A percentile compares a stretch with the other conserved stretches of the same genome.
Conservation (phyloP, 1,284 basidiomycete species). For the Mycosarcoma maydis region DNA sequence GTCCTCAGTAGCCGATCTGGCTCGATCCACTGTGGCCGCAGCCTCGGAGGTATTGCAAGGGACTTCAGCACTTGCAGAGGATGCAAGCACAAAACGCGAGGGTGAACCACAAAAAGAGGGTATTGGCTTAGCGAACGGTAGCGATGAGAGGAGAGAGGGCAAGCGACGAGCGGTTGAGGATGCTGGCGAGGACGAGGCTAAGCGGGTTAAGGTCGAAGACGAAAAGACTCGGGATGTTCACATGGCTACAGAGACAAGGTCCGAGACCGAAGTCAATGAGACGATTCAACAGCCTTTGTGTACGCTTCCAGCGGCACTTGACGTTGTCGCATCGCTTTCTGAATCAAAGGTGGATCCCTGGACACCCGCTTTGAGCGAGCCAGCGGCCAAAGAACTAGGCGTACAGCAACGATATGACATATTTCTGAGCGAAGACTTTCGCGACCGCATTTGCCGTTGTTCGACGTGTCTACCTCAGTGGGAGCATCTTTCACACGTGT, state of each 20-base stretch:
- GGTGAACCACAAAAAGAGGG: background rate
- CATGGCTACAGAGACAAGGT: background rate
- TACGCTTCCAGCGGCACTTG: slow-evolving; percentile 19
- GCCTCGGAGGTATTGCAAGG: slow-evolving; percentile 7
- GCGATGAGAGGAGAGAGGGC: slow-evolving; percentile 3
- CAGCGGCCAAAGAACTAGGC: background rate
- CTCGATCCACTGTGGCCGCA: slow-evolving; percentile 15
- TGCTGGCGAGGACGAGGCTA: background rate
- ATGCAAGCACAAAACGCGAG: background rate
- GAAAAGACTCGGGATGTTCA: background rate
- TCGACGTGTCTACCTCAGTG: slow-evolving; percentile 40
- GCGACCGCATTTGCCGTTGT: slow-evolving; percentile 66
- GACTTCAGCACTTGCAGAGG: background rate
- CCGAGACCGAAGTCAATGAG: background rate
- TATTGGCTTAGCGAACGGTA: background rate
- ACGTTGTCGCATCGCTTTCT: slow-evolving; percentile 10
- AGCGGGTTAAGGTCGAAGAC: slow-evolving; percentile 19
- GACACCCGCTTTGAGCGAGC: slow-evolving; percentile 28
- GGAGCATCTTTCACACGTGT: slow-evolving; percentile 60
- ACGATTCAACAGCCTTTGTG: background rate
- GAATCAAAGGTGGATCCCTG: slow-evolving; percentile 32
- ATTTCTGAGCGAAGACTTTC: slow-evolving; percentile 65
- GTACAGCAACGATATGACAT: slow-evolving; percentile 53
- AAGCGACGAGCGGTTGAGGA: slow-evolving; percentile 27
- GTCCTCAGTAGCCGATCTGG: slow-evolving; percentile 43